These are phyloP conservation scores for Lactifluus subvellereus DNA, from an alignment of 768 basidiomycete species.

Conservation along the genomic window DNA sequence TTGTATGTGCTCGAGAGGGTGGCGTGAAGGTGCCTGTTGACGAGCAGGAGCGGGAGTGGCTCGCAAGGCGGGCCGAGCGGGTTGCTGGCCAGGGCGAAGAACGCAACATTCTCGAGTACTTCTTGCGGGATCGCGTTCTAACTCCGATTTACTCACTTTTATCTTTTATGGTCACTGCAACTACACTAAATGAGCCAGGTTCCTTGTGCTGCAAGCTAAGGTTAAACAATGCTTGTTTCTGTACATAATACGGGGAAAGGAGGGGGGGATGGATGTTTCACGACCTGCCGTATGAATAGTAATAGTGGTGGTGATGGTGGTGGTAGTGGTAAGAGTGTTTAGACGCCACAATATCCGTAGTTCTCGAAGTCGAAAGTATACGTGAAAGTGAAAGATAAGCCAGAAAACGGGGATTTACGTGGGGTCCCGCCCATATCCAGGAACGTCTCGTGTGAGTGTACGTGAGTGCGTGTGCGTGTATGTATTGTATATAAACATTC, in stretches of 20 bases:
- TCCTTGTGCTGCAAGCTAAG: neutral
- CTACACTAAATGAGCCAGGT: neutral
- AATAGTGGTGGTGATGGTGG: neutral
- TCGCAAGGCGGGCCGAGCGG: slow-evolving; percentile 57
- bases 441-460: neutral
- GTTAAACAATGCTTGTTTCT: neutral
- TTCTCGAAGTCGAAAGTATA: neutral
- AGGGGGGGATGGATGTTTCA: neutral
- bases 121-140: slow-evolving; percentile 55
- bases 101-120: slow-evolving; percentile 74
- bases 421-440: slow-evolving; percentile 5
- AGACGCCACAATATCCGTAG: slow-evolving; percentile 13
- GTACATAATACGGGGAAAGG: slow-evolving; percentile 5
- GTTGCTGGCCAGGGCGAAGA: slow-evolving; percentile 42
- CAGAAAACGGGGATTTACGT: slow-evolving; percentile 5
- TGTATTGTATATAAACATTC: neutral
- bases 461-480: neutral
- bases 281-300: neutral
- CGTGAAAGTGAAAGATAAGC: slow-evolving; percentile 1
- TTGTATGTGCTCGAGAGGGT: slow-evolving; percentile 49
- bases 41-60: slow-evolving; percentile 49
- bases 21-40: slow-evolving; percentile 44
- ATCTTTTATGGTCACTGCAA: neutral
- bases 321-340: neutral
- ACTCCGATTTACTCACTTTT: slow-evolving; percentile 11